Conservation (phyloP, 106 monocot genomes). For the Alisma plantagoaquatica region DNA sequence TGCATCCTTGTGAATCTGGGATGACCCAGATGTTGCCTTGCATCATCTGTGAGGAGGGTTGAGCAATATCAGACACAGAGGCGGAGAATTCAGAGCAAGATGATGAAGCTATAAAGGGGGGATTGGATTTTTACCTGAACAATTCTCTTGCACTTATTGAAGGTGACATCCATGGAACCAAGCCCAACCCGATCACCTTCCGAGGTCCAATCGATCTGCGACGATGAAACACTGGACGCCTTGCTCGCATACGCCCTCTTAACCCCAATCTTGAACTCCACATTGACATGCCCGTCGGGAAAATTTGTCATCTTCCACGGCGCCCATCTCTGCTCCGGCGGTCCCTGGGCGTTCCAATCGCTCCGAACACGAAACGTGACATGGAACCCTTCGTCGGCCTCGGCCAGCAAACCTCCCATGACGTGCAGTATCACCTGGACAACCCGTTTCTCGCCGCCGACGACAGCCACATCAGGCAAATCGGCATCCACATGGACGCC, state of each 20-base stretch:
- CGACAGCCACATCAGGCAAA: slow-evolving; percentile 30
- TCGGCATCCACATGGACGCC: slow-evolving; percentile 30
- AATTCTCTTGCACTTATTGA: not conserved
- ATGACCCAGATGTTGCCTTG: slow-evolving; percentile 61
- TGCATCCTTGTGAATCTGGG: slow-evolving; percentile 22
- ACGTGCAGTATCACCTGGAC: slow-evolving; percentile 61
- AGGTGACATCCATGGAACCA: not conserved
- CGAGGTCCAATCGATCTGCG: too few species aligned
- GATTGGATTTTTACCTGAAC: not conserved
- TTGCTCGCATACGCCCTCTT: slow-evolving; percentile 14
- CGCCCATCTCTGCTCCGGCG: slow-evolving; percentile 22
- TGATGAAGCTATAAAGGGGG: not conserved
- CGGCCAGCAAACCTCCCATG: slow-evolving; percentile 33
- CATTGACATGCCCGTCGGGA: slow-evolving; percentile 24
- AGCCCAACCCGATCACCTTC: too few species aligned
- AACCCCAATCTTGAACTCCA: slow-evolving; percentile 44
- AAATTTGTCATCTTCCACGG: slow-evolving; percentile 39
- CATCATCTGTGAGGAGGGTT: slow-evolving; percentile 72
- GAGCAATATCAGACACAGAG: too few species aligned
- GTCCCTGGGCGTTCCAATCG: slow-evolving; percentile 15
- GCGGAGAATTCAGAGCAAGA: not conserved
- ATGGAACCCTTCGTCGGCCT: slow-evolving; percentile 26
- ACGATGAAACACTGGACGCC: too few species aligned
- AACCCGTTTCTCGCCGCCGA: slow-evolving; percentile 60
- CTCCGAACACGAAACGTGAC: slow-evolving; percentile 21